Evolutionary conservation across 768 basidiomycete genomes (phyloP), one percentile per base, ranked within the genome.

Genomic region (Macrolepiota fuliginosa): DNA sequence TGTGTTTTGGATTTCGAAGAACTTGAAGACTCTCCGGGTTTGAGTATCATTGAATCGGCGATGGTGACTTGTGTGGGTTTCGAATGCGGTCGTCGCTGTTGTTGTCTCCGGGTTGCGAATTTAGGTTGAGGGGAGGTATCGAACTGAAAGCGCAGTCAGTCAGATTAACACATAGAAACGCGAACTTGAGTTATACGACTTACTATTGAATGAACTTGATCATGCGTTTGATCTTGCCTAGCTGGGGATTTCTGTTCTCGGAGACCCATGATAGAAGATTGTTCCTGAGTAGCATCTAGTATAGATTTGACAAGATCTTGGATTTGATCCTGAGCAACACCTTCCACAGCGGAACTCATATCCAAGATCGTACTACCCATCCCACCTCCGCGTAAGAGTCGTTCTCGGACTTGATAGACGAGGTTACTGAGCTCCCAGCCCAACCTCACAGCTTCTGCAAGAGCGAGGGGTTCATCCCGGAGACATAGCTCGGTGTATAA

Each of bases 401-500:
- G 54, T 32, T 61, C 60, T 17, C 60, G 40, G 22, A 61, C 53
- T 29, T 61, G 60, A 2, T 24, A 47, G 1, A 61, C 36, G 3
- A 35, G 1, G 1, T 88, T 68, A 0, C 82, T 76, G 0, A 84
- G 85, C 37, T 86, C 82, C 68, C 84, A 52, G 65, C 86, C 85
- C 15, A 92, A 74, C 29, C 74, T 71, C 1, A 73, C 68, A 24
- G 83, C 85, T 59, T 91, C 91, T 5, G 76, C 76, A 1, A 82
- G 71, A 0, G 75, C 76, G 17, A 87, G 77, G 0, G 87, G 78
- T 0, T 78, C 78, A 0, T 78, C 75, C 3, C 86, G 82, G 7
- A 73, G 72, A 54, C 84, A 84, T 0, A 91, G 73, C 0, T 73
- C 67, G n/a, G 78, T 74, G 55, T 89, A 91, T 0, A 81, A 74